Percentiles rank a stretch among this genome's conserved stretches.
Evolutionary conservation across 2,329 filamentous ascomycete genomes (phyloP).

Genomic region (Rachicladosporium sp.): DNA sequence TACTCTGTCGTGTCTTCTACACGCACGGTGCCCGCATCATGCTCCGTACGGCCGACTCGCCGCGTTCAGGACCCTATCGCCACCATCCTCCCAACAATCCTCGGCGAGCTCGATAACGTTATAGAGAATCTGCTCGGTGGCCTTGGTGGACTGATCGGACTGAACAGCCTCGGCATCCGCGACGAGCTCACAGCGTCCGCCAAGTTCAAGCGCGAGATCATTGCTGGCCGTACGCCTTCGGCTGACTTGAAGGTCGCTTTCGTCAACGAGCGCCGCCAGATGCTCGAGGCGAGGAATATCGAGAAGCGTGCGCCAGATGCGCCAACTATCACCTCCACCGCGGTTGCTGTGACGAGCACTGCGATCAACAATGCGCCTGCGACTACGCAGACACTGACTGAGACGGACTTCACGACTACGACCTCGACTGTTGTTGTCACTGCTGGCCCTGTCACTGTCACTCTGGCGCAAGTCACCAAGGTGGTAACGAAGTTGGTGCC

Average conservation of each 20-base stretch:
- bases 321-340: conserved; percentile 22
- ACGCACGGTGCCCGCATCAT: conserved; percentile 6
- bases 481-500: conserved; percentile 12
- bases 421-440: conserved; percentile 10
- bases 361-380: conserved; percentile 8
- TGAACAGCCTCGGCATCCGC: not conserved
- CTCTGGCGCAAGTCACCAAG: conserved; percentile 14
- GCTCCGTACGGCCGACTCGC: conserved; percentile 6
- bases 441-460: conserved; percentile 7
- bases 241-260: conserved; percentile 10
- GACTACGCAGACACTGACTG: conserved; percentile 13
- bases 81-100: conserved; percentile 17
- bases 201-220: conserved; percentile 13
- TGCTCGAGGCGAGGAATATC: conserved; percentile 7
- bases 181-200: conserved; percentile 7
- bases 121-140: conserved; percentile 3
- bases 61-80: conserved; percentile 15
- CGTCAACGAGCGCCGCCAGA: conserved; percentile 12
- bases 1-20: conserved; percentile 11
- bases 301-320: conserved; percentile 25
- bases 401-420: conserved; percentile 13
- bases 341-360: conserved; percentile 13
- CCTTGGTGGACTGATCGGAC: conserved; percentile 1
- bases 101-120: conserved; percentile 7
- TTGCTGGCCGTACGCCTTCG: conserved; percentile 8